Evolutionary conservation across 495 filamentous ascomycete genomes (phyloP), one percentile per base, ranked within the genome.

Genomic region (Penicillium steckii): DNA sequence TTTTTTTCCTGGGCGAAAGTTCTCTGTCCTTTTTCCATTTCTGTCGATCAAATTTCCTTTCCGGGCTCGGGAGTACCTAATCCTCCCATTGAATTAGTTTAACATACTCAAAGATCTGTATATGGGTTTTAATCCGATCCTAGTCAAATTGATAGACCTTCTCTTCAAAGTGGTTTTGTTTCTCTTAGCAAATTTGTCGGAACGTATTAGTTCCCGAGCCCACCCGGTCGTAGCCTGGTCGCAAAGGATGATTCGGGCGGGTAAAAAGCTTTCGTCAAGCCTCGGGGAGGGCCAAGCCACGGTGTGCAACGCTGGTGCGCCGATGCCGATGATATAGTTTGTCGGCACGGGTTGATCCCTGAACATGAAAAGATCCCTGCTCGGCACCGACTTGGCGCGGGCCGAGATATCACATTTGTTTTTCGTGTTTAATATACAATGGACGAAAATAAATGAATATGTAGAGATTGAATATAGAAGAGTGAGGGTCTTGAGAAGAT

Each of bases 311-410:
- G 3, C 21, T 41, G 35, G 15, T 23, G 23, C 24, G 22, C n/a
- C 22, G 32, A 59, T 54, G 51, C 56, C 50, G 56, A 59, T 18
- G 24, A 51, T 30, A 32, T 54, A 46, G 44, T 48, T 56, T 45
- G 45, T 57, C 18, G 38, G 33, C 17, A 8, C 32, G 32, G 42
- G 51, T 43, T 51, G 46, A 54, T 59, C 56, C 50, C 46, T 44
- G 48, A 41, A 41, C 50, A 40, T 44, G 48, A 41, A 41, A 10
- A 41, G 8, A 23, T n/a, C 38, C 19, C 38, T 41, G 38, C 38
- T 44, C 38, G 30, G 47, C 30, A 8, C 24, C 23, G 30, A 24
- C 54, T 47, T 50, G 44, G 48, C 37, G 41, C 52, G 22, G 46
- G 15, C 32, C 32, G 30, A 27, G n/a, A n/a, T n/a, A 15, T 25